Evolutionary conservation across 768 basidiomycete species (phyloP).

Genomic region (Sarcodon aspratus): DNA sequence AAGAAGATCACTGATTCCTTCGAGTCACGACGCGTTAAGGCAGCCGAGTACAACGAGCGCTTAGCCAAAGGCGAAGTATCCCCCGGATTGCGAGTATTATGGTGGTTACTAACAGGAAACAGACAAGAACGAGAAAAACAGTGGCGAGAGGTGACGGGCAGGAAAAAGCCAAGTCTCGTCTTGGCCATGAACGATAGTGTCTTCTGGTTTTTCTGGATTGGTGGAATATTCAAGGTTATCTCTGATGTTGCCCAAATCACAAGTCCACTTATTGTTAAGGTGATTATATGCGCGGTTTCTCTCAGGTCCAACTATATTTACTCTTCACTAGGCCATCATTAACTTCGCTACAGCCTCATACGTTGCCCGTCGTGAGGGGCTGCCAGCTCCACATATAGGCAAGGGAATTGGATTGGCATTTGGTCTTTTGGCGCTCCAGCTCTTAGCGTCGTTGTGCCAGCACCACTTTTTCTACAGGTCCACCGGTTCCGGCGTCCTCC

Average conservation of each 20-base stretch:
- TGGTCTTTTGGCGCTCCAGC: slow-evolving; percentile 54
- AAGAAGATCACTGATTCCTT: slow-evolving; percentile 55
- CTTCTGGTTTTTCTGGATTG: slow-evolving; percentile 70
- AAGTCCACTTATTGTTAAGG: slow-evolving; percentile 72
- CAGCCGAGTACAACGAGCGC: slow-evolving; percentile 59
- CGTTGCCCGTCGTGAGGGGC: slow-evolving; percentile 13
- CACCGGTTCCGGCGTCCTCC: slow-evolving; percentile 63
- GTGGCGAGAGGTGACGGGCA: slow-evolving; percentile 58
- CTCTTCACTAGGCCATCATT: slow-evolving; percentile 43
- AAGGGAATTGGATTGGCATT: slow-evolving; percentile 69
- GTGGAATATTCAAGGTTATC: slow-evolving; percentile 45
- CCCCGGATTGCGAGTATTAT: slow-evolving; percentile 35
- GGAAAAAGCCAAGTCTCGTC: slow-evolving; percentile 47
- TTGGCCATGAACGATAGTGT: slow-evolving; percentile 70
- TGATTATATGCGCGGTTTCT: slow-evolving; percentile 16
- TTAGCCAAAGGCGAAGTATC: slow-evolving; percentile 54
- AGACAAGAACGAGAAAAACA: slow-evolving; percentile 42
- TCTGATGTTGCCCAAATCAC: slow-evolving; percentile 65
- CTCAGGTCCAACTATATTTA: not conserved
- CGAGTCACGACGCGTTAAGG: slow-evolving; percentile 39
- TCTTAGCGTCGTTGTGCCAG: slow-evolving; percentile 52
- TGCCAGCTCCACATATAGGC: slow-evolving; percentile 29
- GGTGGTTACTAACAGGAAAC: slow-evolving; percentile 52
- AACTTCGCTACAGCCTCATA: slow-evolving; percentile 60
- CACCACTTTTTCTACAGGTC: slow-evolving; percentile 82